phyloP scores from a whole-genome alignment of 805 yeast species.

The Hanseniaspora meyeri region DNA sequence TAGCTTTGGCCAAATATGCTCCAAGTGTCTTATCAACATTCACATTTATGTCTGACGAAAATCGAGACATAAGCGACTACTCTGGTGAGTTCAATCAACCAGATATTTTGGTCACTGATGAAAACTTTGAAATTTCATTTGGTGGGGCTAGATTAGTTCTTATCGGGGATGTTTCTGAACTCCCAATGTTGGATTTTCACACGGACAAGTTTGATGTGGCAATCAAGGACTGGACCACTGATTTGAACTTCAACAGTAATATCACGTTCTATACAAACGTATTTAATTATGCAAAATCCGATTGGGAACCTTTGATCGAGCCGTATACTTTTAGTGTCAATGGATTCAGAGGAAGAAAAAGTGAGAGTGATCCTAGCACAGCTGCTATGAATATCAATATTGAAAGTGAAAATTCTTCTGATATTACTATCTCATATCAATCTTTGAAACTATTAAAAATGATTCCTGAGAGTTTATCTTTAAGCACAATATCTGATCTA shows the following conservation, averaged over 20 bases:
- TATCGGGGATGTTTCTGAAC: conserved; percentile 82
- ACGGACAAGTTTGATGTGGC: conserved; percentile 54
- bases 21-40: conserved; percentile 40
- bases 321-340: conserved; percentile 68
- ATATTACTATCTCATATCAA: conserved; percentile 68
- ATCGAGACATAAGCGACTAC: conserved; percentile 19
- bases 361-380: conserved; percentile 17
- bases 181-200: conserved; percentile 72
- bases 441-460: conserved; percentile 67
- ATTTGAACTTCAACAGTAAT: conserved; percentile 54
- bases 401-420: conserved; percentile 64
- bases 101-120: conserved; percentile 47
- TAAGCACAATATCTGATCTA: conserved; percentile 29
- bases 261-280: conserved; percentile 59
- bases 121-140: conserved; percentile 49
- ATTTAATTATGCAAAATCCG: conserved; percentile 76
- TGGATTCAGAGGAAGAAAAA: conserved; percentile 38
- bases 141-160: conserved; percentile 72
- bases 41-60: conserved; percentile 32
- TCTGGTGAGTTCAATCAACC: conserved; percentile 20
- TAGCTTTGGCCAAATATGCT: conserved; percentile 49
- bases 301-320: conserved; percentile 92
- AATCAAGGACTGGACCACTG: conserved; percentile 79
- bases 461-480: conserved; percentile 43
- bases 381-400: conserved; percentile 48